A percentile compares a stretch with the other conserved stretches of the same genome.
Conservation (phyloP, 345 rosid species). For the Stellera chamaejasme region DNA sequence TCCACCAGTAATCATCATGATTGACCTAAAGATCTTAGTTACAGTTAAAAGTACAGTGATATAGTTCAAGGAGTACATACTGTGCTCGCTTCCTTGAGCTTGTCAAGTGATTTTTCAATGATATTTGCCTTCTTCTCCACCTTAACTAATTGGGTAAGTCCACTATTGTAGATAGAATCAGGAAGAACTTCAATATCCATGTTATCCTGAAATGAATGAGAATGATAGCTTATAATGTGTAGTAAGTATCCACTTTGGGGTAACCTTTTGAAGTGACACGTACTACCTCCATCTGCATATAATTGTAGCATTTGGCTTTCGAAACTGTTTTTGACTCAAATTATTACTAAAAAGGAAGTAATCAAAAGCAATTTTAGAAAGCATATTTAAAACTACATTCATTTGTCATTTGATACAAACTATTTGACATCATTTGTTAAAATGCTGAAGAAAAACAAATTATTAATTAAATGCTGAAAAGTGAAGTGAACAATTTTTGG, state of each 20-base stretch:
- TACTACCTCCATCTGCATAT: too few relatives aligned
- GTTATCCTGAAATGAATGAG: conserved; percentile 33
- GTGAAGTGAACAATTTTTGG: too few relatives aligned
- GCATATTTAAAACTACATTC: too few relatives aligned
- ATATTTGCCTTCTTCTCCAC: conserved; percentile 54
- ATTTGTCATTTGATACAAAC: too few relatives aligned
- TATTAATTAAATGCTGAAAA: too few relatives aligned
- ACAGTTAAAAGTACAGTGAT: not conserved
- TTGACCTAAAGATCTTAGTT: not conserved
- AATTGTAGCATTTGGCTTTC: too few relatives aligned
- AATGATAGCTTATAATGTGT: conserved; percentile 7
- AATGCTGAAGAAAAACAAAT: too few relatives aligned
- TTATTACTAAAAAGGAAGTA: too few relatives aligned
- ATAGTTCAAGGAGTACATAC: conserved; percentile 34
- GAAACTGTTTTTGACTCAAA: too few relatives aligned
- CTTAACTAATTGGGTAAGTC: conserved; percentile 36
- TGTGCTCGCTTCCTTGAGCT: conserved; percentile 75
- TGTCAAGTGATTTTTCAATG: conserved; percentile 68
- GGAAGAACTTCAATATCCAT: conserved; percentile 24
- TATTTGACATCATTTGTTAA: too few relatives aligned
- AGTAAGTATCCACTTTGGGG: conserved; percentile 4
- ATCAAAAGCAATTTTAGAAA: too few relatives aligned
- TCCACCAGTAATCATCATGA: not conserved
- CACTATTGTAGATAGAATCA: conserved; percentile 23
- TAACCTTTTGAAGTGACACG: not conserved